Percentiles rank a stretch among this genome's conserved stretches.
Evolutionary conservation across 305 asterid species (phyloP).

Genomic region (Ilex paraguariensis): DNA sequence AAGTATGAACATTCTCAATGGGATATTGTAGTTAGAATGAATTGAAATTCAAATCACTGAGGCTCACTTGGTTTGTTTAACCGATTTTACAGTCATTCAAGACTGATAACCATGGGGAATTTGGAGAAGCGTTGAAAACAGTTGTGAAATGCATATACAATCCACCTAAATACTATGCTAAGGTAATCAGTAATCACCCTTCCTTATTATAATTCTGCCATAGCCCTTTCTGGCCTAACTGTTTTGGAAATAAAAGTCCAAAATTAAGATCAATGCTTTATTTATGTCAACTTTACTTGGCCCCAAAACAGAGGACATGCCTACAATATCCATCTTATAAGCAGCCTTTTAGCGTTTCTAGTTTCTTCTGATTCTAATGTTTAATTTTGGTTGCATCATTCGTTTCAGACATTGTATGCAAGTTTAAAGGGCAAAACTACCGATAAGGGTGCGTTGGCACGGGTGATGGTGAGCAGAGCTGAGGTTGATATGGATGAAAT

Average conservation of each 20-base stretch:
- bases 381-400: not conserved
- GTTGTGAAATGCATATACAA: slow-evolving; percentile 51
- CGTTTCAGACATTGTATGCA: slow-evolving; percentile 41
- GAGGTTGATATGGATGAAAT: slow-evolving; percentile 54
- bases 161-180: slow-evolving; percentile 56
- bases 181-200: slow-evolving; percentile 30
- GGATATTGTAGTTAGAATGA: too few species aligned
- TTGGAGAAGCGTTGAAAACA: slow-evolving; percentile 51
- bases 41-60: not conserved
- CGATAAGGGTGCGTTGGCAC: slow-evolving; percentile 33
- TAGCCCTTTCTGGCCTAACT: not conserved
- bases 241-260: too few species aligned
- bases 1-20: too few species aligned
- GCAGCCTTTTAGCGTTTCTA: not conserved
- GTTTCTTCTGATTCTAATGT: not conserved
- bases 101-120: slow-evolving; percentile 37
- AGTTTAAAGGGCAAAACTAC: slow-evolving; percentile 36
- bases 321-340: too few species aligned
- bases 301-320: too few species aligned
- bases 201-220: not conserved
- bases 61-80: not conserved
- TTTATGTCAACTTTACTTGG: too few species aligned
- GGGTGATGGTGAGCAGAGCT: slow-evolving; percentile 47
- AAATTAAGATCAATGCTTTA: too few species aligned
- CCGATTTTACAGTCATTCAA: slow-evolving; percentile 43